These are phyloP conservation scores for Cladosporium sp. DNA, from an alignment of 2,329 filamentous ascomycete species.

Conservation along the genomic window DNA sequence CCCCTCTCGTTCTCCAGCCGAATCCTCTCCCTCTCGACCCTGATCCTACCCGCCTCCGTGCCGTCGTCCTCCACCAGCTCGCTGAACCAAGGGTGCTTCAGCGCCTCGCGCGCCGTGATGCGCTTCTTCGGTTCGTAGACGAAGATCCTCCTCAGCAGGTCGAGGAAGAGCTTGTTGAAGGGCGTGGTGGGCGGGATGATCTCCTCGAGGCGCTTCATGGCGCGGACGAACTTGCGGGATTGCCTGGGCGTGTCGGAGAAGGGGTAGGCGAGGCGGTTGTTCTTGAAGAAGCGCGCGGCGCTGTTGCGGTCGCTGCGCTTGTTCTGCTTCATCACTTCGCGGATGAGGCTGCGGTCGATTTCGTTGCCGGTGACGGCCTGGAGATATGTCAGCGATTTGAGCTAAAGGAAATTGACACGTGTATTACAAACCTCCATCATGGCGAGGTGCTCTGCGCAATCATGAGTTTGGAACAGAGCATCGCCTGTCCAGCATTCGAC, in stretches of 20 bases:
- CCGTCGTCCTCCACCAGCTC: slow-evolving; percentile 60
- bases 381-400: background rate
- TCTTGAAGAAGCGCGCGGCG: slow-evolving; percentile 27
- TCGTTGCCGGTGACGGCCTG: slow-evolving; percentile 27
- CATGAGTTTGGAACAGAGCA: slow-evolving; percentile 62
- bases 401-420: background rate
- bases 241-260: slow-evolving; percentile 57
- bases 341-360: slow-evolving; percentile 28
- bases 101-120: slow-evolving; percentile 58
- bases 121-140: slow-evolving; percentile 60
- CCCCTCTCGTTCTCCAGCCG: slow-evolving; percentile 14
- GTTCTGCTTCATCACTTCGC: slow-evolving; percentile 24
- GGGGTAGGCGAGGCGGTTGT: slow-evolving; percentile 55
- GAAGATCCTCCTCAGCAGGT: slow-evolving; percentile 57
- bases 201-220: slow-evolving; percentile 58
- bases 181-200: slow-evolving; percentile 52
- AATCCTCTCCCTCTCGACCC: slow-evolving; percentile 25
- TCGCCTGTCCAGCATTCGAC: slow-evolving; percentile 65
- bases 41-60: slow-evolving; percentile 56
- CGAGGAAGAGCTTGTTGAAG: slow-evolving; percentile 59
- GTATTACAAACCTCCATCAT: slow-evolving; percentile 54
- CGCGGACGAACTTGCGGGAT: slow-evolving; percentile 60
- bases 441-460: slow-evolving; percentile 61
- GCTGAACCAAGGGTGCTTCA: slow-evolving; percentile 62
- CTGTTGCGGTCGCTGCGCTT: slow-evolving; percentile 27